phyloP scores from a whole-genome alignment of 257 asterid genomes.

The Plantago elongata region DNA sequence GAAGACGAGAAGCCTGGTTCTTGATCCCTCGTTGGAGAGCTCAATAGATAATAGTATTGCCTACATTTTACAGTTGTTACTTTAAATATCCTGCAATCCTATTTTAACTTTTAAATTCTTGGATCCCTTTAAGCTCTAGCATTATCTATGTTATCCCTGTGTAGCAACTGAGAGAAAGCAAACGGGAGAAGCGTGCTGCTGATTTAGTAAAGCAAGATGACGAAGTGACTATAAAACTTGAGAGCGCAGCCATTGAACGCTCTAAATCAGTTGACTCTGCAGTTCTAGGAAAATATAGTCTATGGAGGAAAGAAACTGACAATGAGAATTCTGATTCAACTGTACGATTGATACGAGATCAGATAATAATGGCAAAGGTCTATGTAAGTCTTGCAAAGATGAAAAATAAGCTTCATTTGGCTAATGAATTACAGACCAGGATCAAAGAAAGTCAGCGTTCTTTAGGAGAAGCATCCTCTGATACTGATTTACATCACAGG shows the following conservation, averaged over 20 bases:
- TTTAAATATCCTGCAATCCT: constrained; percentile 15
- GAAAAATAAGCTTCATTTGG: constrained; percentile 66
- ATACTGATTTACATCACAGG: constrained; percentile 79
- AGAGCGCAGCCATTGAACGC: constrained; percentile 89
- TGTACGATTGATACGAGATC: constrained; percentile 90
- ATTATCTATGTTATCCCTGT: constrained; percentile 23
- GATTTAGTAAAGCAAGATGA: constrained; percentile 79
- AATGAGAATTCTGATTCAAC: constrained; percentile 87
- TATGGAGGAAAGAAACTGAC: constrained; percentile 95
- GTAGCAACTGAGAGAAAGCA: constrained; percentile 85
- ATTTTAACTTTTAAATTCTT: neutral
- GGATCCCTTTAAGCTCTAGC: neutral
- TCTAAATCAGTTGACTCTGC: constrained; percentile 96
- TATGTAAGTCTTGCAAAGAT: constrained; percentile 77
- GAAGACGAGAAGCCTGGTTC: constrained; percentile 16
- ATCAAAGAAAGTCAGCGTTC: constrained; percentile 97
- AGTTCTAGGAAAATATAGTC: constrained; percentile 87
- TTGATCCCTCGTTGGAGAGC: constrained; percentile 4
- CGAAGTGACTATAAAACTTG: constrained; percentile 80
- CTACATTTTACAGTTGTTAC: constrained; percentile 6
- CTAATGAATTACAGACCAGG: constrained; percentile 66
- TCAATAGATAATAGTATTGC: neutral
- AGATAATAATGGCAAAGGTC: constrained; percentile 96
- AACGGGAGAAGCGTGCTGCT: constrained; percentile 80
- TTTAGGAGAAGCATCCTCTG: constrained; percentile 75